Evolutionary conservation across 106 monocot genomes (phyloP), one percentile per base, ranked within the genome.

Genomic region (Triglochin maritima): DNA sequence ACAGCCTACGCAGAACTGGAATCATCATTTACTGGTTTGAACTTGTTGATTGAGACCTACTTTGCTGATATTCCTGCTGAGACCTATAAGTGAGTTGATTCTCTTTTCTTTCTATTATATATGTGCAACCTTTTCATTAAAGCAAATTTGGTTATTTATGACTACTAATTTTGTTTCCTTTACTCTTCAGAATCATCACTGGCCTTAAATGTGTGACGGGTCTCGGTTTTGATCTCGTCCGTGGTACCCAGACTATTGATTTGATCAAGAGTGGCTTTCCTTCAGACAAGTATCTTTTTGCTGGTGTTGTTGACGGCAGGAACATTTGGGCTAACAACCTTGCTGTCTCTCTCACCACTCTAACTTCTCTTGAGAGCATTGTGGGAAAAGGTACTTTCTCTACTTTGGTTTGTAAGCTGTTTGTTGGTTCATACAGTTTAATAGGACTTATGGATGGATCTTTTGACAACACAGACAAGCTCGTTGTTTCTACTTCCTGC

Each of bases 301-400:
- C 81, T 41, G 81, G 81, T 60, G 69, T 81, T 59, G 81, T 81
- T 49, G 81, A 81, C 78, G 88, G 88, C 5, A 79, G 88, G 62
- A 88, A 88, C 68, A 88, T 88, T 47, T 88, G 88, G 88, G 88
- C 88, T 41, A 84, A 84, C 75, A 81, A 88, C 67, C 76, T 88
- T 7, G 67, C 81, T 74, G 63, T 81, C 29, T 84, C 88, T 60
- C 62, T 84, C 45, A 64, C 15, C 15, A 72, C 77, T 53, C 84
- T 88, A 41, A 16, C 56, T 29, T 70, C 79, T 49, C 88, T 88
- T 17, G 88, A 84, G 68, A 17, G 68, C 50, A 62, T 82, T 68
- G 81, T 88, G 59, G 88, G 88, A 63, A 88, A 88, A 77, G 88
- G 88, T 81, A 44, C 68, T 47, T 49, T 12, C 63, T 47, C 7